Evolutionary conservation across 164 flowering plant genomes (phyloP).

Genomic region (Aristolochia fimbriata): DNA sequence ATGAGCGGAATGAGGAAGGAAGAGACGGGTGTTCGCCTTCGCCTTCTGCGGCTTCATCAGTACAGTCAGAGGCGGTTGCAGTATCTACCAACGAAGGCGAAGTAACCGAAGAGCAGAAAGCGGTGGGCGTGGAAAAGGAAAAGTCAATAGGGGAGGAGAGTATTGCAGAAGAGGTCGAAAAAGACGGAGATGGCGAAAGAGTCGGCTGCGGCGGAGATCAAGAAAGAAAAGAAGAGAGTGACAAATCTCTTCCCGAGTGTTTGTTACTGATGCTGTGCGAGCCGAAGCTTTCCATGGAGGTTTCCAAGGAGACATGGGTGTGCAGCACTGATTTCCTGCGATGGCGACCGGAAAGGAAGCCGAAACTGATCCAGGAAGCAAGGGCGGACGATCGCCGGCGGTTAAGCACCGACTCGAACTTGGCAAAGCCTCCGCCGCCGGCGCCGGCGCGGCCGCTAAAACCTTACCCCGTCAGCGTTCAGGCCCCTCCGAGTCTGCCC

Average conservation of each 20-base stretch:
- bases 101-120: constrained; percentile 4
- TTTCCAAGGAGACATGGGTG: constrained; percentile 94
- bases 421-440: not conserved
- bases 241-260: constrained; percentile 54
- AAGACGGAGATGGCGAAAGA: constrained; percentile 2
- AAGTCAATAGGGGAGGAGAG: not conserved
- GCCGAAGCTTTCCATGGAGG: constrained; percentile 97
- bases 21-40: too few relatives aligned
- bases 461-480: too few relatives aligned
- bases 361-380: constrained; percentile 29
- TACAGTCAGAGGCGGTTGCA: too few relatives aligned
- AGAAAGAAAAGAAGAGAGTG: not conserved
- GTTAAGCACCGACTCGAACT: not conserved
- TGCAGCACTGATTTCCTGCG: constrained; percentile 76
- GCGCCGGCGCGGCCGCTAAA: not conserved
- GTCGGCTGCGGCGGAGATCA: not conserved
- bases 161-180: not conserved
- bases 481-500: constrained; percentile 10
- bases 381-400: constrained; percentile 11
- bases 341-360: constrained; percentile 36
- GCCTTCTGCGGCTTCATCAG: too few relatives aligned
- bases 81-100: not conserved
- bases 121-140: constrained; percentile 12
- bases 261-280: constrained; percentile 90
- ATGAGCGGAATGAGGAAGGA: too few relatives aligned